A percentile compares a stretch with the other conserved stretches of the same genome.
Conservation (phyloP, 2,329 filamentous ascomycete species). For the Fusarium lateritium region DNA sequence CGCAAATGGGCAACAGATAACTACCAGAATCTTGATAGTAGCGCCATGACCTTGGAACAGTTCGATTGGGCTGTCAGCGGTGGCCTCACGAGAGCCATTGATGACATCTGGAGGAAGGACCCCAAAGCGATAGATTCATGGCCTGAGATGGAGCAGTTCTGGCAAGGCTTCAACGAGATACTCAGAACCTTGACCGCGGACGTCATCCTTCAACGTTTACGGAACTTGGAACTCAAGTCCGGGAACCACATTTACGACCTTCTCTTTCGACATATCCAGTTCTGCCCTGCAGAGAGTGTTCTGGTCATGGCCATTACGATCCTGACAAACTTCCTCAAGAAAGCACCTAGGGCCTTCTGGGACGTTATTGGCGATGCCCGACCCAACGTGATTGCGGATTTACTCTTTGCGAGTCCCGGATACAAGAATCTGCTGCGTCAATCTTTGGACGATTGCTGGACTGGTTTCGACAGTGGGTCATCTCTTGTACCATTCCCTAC, state of each 20-base stretch:
- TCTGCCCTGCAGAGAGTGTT: slow-evolving; percentile 67
- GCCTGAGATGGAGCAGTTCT: slow-evolving; percentile 77
- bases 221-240: slow-evolving; percentile 80
- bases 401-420: slow-evolving; percentile 81
- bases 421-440: slow-evolving; percentile 74
- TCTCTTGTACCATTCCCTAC: slow-evolving; percentile 75
- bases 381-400: slow-evolving; percentile 84
- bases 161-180: slow-evolving; percentile 82
- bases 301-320: slow-evolving; percentile 79
- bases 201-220: slow-evolving; percentile 82
- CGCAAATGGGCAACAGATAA: slow-evolving; percentile 58
- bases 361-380: slow-evolving; percentile 86
- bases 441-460: slow-evolving; percentile 66
- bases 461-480: slow-evolving; percentile 57
- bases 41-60: slow-evolving; percentile 75
- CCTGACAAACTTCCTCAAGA: slow-evolving; percentile 79
- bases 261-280: slow-evolving; percentile 69
- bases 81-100: slow-evolving; percentile 77
- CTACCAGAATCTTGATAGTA: slow-evolving; percentile 66
- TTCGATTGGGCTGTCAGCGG: slow-evolving; percentile 92
- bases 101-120: slow-evolving; percentile 69
- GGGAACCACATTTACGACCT: slow-evolving; percentile 74
- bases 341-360: slow-evolving; percentile 87
- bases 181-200: slow-evolving; percentile 80
- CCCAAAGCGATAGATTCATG: slow-evolving; percentile 54